Percentiles rank a stretch among this genome's conserved stretches.
These are phyloP conservation scores for Hawksworthiomyces lignivorus DNA, from an alignment of 2,329 filamentous ascomycete species.

Conservation along the genomic window DNA sequence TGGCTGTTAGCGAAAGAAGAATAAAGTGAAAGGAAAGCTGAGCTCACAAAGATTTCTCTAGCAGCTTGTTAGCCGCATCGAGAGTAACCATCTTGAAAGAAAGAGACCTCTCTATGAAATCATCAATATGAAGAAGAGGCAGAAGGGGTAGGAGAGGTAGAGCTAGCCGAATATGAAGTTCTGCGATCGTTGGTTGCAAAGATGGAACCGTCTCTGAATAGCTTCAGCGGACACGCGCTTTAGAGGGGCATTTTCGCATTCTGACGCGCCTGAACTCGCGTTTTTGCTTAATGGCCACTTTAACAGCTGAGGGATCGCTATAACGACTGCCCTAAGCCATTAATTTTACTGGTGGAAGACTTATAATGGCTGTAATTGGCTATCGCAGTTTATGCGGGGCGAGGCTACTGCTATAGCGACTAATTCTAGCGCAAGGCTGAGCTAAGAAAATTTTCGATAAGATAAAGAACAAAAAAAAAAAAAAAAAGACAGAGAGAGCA, in stretches of 20 bases:
- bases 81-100: constrained; percentile 37
- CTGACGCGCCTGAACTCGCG: constrained; percentile 6
- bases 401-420: constrained; percentile 12
- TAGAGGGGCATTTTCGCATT: constrained; percentile 3
- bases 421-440: constrained; percentile 5
- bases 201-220: too few relatives aligned
- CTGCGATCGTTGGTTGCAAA: too few relatives aligned
- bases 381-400: constrained; percentile 6
- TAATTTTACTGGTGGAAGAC: too few relatives aligned
- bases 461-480: constrained; percentile 15
- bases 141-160: too few relatives aligned
- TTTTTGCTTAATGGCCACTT: background rate
- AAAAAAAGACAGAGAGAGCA: background rate
- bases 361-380: constrained; percentile 7
- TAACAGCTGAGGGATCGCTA: background rate
- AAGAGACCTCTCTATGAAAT: too few relatives aligned
- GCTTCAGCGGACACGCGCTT: too few relatives aligned
- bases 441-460: constrained; percentile 7
- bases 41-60: constrained; percentile 42
- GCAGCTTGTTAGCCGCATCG: constrained; percentile 35
- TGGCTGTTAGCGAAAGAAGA: background rate
- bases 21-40: background rate
- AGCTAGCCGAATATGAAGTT: too few relatives aligned
- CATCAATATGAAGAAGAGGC: too few relatives aligned
- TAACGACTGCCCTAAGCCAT: too few relatives aligned